Evolutionary conservation across 306 rosid genomes (phyloP), one percentile per base, ranked within the genome.

Genomic region (Rosa rugosa): DNA sequence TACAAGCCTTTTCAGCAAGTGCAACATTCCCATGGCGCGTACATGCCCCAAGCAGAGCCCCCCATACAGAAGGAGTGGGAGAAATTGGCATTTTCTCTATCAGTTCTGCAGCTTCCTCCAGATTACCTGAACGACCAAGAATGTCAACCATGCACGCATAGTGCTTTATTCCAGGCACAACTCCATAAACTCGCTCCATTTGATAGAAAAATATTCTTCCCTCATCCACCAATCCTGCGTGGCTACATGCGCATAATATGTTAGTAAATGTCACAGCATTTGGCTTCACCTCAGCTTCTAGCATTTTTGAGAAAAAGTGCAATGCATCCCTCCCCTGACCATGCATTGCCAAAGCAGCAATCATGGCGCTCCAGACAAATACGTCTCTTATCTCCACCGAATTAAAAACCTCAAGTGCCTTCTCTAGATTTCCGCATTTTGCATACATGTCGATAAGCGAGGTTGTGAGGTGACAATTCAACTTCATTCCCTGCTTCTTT

Each of bases 401-500:
- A 25, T 34, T 44, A 79, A 88, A 88, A 14, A 88, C 89, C 74
- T 83, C 91, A n/a, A 78, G 81, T 31, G 90, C 87, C 77, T 87
- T 85, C 67, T 90, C 85, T 47, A 87, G 80, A 76, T 82, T 87
- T 64, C 95, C 95, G 73, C 92, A 88, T 75, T 88, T 90, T 64
- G 90, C 81, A 79, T 90, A 90, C 94, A 88, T 90, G 79, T 90
- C 90, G 44, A 90, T 81, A 54, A 90, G 92, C 2, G 91, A 82
- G 60, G 91, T 85, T 1, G 79, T 84, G 62, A 88, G 75, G 80
- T 87, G 91, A 67, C 78, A 86, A 60, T 87, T 88, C 49, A 88
- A 62, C 62, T 71, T 51, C 54, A 88, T 80, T 11, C 80, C 86
- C 34, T 85, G 91, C 85, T 83, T 90, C 67, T 84, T 85, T 42